Percentiles rank a stretch among this genome's conserved stretches.
phyloP scores from a whole-genome alignment of 1,284 basidiomycete species.

The Leccinum fallax region DNA sequence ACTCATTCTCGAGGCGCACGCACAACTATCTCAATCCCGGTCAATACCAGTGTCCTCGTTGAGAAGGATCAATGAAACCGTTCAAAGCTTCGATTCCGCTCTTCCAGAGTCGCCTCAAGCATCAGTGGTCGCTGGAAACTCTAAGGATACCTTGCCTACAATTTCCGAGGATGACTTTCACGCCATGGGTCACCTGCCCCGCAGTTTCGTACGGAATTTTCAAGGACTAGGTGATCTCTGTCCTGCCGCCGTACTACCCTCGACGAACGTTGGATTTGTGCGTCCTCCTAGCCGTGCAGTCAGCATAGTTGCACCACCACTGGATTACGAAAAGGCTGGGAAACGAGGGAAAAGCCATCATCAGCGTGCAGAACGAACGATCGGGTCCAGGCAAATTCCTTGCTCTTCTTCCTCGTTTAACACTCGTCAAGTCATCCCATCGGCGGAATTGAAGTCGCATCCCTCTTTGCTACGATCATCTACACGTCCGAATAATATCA shows the following conservation, averaged over 20 bases:
- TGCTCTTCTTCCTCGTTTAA: constrained; percentile 6
- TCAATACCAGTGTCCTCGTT: constrained; percentile 2
- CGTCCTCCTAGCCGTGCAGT: constrained; percentile 34
- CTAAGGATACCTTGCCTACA: constrained; percentile 30
- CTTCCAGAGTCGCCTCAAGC: neutral
- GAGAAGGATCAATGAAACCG: constrained; percentile 10
- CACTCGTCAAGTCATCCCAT: constrained; percentile 10
- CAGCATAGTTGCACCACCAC: constrained; percentile 35
- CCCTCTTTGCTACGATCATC: constrained; percentile 23
- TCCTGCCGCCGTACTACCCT: neutral
- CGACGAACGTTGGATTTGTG: constrained; percentile 11
- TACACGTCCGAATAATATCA: constrained; percentile 12
- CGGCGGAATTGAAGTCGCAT: constrained; percentile 12
- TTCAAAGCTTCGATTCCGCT: constrained; percentile 2
- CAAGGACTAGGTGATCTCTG: constrained; percentile 1
- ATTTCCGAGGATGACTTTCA: constrained; percentile 45
- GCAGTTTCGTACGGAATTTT: constrained; percentile 8
- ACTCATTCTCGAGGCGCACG: constrained; percentile 62
- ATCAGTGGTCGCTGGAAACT: constrained; percentile 8
- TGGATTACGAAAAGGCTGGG: constrained; percentile 40
- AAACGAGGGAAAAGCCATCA: constrained; percentile 24
- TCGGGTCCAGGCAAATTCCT: constrained; percentile 4
- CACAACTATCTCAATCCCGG: constrained; percentile 11
- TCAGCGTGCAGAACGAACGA: constrained; percentile 14
- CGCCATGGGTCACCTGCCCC: constrained; percentile 19